These are phyloP conservation scores for Leccinum variicolor DNA, from an alignment of 768 basidiomycete species.

Conservation along the genomic window DNA sequence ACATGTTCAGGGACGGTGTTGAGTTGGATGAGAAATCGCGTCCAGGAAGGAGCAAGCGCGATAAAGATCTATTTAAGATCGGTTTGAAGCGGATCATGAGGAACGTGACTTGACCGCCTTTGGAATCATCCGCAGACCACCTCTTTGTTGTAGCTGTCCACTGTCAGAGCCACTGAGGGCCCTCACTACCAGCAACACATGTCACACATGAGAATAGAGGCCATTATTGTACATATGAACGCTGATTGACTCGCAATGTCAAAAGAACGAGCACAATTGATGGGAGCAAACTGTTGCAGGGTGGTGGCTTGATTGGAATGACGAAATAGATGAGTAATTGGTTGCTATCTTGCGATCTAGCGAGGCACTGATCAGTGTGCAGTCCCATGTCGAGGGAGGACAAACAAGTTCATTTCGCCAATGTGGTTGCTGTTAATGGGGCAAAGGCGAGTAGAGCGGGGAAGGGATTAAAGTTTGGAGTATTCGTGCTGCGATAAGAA, in stretches of 20 bases:
- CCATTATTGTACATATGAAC: not conserved
- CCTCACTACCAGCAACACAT: not conserved
- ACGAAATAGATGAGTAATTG: constrained; percentile 21
- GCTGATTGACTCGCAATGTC: not conserved
- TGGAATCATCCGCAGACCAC: not conserved
- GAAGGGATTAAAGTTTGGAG: constrained; percentile 19
- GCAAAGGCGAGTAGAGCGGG: constrained; percentile 24
- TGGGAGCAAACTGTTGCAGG: not conserved
- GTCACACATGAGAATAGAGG: not conserved
- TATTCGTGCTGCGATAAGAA: constrained; percentile 21
- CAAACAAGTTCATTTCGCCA: constrained; percentile 27
- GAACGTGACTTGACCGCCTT: constrained; percentile 5
- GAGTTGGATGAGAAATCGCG: not conserved
- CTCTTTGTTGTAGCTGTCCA: no score
- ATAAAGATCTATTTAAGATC: constrained; percentile 11
- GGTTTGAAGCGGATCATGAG: constrained; percentile 7
- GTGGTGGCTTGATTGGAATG: not conserved
- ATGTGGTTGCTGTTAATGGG: constrained; percentile 8
- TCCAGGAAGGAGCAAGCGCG: not conserved
- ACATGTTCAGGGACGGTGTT: constrained; percentile 13
- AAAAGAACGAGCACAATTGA: not conserved
- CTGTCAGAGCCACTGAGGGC: not conserved
- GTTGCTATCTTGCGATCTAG: constrained; percentile 18
- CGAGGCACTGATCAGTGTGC: constrained; percentile 5
- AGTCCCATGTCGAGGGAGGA: constrained; percentile 13